Conservation (phyloP, 2,329 filamentous ascomycete species). For the Plenodomus biglobosus region DNA sequence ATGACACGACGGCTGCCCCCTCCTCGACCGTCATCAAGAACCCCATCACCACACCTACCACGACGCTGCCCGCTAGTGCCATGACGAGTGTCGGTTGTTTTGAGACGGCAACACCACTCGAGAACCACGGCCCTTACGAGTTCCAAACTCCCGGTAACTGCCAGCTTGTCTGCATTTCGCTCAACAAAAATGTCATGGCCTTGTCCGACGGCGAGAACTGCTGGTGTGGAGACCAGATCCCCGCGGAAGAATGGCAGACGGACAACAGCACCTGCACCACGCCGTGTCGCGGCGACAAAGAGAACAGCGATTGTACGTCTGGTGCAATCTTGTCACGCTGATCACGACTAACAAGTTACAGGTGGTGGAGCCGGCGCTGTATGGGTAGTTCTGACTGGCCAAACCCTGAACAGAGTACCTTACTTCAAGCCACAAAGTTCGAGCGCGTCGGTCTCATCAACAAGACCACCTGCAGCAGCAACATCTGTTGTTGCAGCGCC, state of each 20-base stretch:
- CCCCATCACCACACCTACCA: constrained; percentile 37
- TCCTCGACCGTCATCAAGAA: constrained; percentile 17
- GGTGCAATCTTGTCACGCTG: neutral
- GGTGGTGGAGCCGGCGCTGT: constrained; percentile 60
- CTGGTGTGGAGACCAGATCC: constrained; percentile 72
- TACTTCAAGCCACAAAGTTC: constrained; percentile 31
- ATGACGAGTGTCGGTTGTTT: constrained; percentile 55
- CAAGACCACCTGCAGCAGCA: constrained; percentile 21
- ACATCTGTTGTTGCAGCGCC: constrained; percentile 16
- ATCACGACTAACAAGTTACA: constrained; percentile 39
- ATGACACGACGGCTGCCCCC: constrained; percentile 8
- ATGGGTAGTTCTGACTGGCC: constrained; percentile 56
- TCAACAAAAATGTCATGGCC: constrained; percentile 61
- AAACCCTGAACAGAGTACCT: constrained; percentile 44
- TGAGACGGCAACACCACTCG: constrained; percentile 50
- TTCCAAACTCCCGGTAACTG: constrained; percentile 61
- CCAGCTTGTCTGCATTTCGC: constrained; percentile 52
- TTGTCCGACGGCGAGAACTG: constrained; percentile 65
- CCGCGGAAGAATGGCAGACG: constrained; percentile 57
- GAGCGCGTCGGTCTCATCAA: constrained; percentile 15
- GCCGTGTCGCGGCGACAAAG: constrained; percentile 61
- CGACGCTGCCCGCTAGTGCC: constrained; percentile 27
- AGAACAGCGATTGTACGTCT: constrained; percentile 63
- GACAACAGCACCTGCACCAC: constrained; percentile 64
- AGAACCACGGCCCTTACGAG: constrained; percentile 51